Percentiles rank a stretch among this genome's conserved stretches.
Conservation (phyloP, 176 grass and related monocot genomes). For the sorghum (Sorghum bicolor) region Sorghum_bicolor_NCBIv3 NC_012871.2:2801501-2802000, state of each 20-base stretch:
- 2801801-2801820: conserved; percentile 14
- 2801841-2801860: conserved; percentile 37
- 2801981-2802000: not conserved
- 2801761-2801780: conserved; percentile 16
- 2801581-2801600: not conserved
- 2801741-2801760: not conserved
- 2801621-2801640: not conserved
- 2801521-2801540: not conserved
- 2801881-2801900: not conserved
- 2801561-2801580: not conserved
- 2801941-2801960: not conserved
- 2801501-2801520: not conserved
- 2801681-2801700: not conserved
- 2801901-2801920: not conserved
- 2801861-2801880: not conserved
- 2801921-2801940: not conserved
- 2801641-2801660: too few species aligned
- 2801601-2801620: too few species aligned
- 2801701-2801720: not conserved
- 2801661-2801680: not conserved
- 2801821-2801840: conserved; percentile 36
- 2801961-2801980: conserved; percentile 13
- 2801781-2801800: not conserved
- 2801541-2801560: not conserved
- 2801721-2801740: not conserved